Percentiles rank a stretch among this genome's conserved stretches.
phyloP scores from a whole-genome alignment of 2,329 filamentous ascomycete species.

The Leptosphaerulina australis region DNA sequence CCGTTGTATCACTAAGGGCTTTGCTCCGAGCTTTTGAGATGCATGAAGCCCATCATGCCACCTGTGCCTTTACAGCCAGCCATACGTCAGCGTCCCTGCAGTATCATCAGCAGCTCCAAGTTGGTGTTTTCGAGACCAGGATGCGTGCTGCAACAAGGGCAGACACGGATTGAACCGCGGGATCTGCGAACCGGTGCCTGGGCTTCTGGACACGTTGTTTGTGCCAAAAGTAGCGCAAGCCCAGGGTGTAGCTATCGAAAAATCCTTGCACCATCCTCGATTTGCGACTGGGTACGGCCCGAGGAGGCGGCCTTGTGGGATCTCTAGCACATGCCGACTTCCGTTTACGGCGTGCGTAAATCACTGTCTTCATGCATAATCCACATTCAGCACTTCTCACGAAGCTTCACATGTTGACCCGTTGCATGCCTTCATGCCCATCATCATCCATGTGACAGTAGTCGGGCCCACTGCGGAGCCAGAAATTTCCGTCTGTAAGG shows the following conservation, averaged over 20 bases:
- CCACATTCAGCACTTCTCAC: slow-evolving; percentile 11
- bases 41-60: slow-evolving; percentile 2
- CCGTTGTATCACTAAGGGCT: slow-evolving; percentile 24
- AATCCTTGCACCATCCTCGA: slow-evolving; percentile 35
- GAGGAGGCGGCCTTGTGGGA: slow-evolving; percentile 37
- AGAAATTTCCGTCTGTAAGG: slow-evolving; percentile 39
- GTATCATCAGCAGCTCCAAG: slow-evolving; percentile 5
- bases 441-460: slow-evolving; percentile 18
- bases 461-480: slow-evolving; percentile 31
- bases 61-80: slow-evolving; percentile 1
- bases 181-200: slow-evolving; percentile 49
- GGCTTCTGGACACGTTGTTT: slow-evolving; percentile 44
- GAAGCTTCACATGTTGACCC: slow-evolving; percentile 22
- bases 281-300: slow-evolving; percentile 47
- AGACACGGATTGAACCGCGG: slow-evolving; percentile 43
- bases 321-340: slow-evolving; percentile 20
- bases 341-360: slow-evolving; percentile 8
- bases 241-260: slow-evolving; percentile 24
- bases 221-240: slow-evolving; percentile 42
- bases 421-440: slow-evolving; percentile 18
- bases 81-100: slow-evolving; percentile 6
- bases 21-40: slow-evolving; percentile 6
- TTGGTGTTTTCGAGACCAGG: slow-evolving; percentile 14
- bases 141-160: slow-evolving; percentile 17
- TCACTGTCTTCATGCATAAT: slow-evolving; percentile 2